Evolutionary conservation across 257 asterid species (phyloP), one percentile per base, ranked within the genome.

Genomic region (Fraxinus anomala): DNA sequence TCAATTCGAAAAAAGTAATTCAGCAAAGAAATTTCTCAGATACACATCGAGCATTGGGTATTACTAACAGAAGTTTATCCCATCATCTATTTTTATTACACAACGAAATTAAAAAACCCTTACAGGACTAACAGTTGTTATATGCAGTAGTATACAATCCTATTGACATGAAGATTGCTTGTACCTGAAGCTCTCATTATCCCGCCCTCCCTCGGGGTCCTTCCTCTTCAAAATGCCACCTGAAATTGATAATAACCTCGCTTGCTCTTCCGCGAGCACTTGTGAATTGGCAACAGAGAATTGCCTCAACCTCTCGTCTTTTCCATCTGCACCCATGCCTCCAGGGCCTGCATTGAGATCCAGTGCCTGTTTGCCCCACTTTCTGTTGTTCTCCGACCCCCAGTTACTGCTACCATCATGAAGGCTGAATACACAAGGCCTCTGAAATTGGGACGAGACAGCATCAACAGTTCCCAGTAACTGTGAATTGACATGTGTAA

Each of bases 321-420:
- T 42, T 42, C 49, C 49, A 37, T 90, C 97, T 78, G 80, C 80
- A 61, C 92, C 97, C 44, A 83, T 73, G 23, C 82, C 79, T 74
- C 96, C 96, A 70, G 96, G 96, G 73, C 98, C 99, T 0, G 94
- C 86, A 88, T 95, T 95, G 44, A 95, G 94, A 83, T 95, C 99
- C 68, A 95, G 82, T 21, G 72, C 96, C 96, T 76, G 85, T 85
- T 83, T 81, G 39, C 83, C 82, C 89, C 90, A 83, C 73, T 83
- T 87, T 73, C 90, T 82, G 73, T 44, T 81, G 65, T 73, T 83
- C 65, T 84, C 87, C 79, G 74, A 16, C n/a, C 81, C 68, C n/a
- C 87, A 81, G 56, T 65, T 78, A 77, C 51, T 80, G 78, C 51
- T 68, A 70, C 80, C 76, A 24, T 82, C 87, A 13, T 84, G 73